phyloP scores from a whole-genome alignment of 345 rosid genomes.

The Nasturtium officinale region DNA sequence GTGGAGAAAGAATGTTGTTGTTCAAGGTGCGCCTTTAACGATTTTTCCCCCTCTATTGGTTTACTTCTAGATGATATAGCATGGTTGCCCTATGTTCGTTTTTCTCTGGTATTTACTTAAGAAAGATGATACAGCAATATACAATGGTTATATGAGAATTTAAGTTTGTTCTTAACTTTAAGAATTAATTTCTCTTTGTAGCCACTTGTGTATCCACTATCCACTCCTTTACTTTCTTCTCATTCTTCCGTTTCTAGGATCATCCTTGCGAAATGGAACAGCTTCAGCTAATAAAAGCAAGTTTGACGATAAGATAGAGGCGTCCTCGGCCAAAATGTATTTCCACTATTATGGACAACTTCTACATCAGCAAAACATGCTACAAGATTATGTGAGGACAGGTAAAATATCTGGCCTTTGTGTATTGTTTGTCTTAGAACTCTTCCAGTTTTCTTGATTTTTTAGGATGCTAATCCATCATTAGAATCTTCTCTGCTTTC shows the following conservation, averaged over 20 bases:
- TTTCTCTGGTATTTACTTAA: background rate
- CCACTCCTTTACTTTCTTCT: constrained; percentile 20
- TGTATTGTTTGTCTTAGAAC: constrained; percentile 16
- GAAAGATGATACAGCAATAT: background rate
- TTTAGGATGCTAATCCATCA: background rate
- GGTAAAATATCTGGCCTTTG: constrained; percentile 49
- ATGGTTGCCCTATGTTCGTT: background rate
- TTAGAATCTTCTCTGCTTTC: background rate
- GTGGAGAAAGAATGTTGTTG: constrained; percentile 65
- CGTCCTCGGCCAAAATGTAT: constrained; percentile 97
- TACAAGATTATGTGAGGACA: constrained; percentile 99
- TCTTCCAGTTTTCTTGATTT: constrained; percentile 3
- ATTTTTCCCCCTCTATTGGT: constrained; percentile 4
- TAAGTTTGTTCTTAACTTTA: background rate
- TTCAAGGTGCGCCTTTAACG: constrained; percentile 61
- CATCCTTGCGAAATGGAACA: constrained; percentile 56
- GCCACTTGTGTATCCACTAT: constrained; percentile 12
- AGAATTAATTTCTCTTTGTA: background rate
- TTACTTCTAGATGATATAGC: background rate
- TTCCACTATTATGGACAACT: constrained; percentile 97
- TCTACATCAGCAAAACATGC: constrained; percentile 97
- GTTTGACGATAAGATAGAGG: constrained; percentile 86
- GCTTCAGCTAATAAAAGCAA: constrained; percentile 61
- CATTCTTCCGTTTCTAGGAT: constrained; percentile 47
- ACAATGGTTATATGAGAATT: background rate